Evolutionary conservation across 2,329 filamentous ascomycete species (phyloP).

Genomic region (Paracoccidioides brasiliensis): DNA sequence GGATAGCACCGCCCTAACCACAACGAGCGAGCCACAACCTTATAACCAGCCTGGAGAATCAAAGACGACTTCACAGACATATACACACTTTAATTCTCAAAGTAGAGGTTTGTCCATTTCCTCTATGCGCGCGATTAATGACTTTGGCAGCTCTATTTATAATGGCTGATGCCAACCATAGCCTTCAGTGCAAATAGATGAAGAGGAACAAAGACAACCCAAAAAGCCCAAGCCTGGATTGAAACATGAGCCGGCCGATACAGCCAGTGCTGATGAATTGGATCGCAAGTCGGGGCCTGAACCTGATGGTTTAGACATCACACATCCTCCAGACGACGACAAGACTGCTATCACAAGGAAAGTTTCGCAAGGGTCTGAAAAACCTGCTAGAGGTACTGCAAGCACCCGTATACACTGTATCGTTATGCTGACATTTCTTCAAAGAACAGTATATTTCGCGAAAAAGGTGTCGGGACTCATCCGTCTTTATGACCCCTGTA

Average conservation of each 20-base stretch:
- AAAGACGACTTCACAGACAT: too few species aligned
- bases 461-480: not conserved
- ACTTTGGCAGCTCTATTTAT: not conserved
- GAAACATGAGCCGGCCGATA: not conserved
- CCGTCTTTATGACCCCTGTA: not conserved
- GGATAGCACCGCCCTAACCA: not conserved
- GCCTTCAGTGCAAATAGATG: not conserved
- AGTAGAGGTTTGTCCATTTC: not conserved
- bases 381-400: not conserved
- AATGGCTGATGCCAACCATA: not conserved
- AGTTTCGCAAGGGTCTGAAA: not conserved
- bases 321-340: not conserved
- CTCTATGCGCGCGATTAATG: not conserved
- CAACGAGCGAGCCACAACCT: not conserved
- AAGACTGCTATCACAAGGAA: not conserved
- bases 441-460: not conserved
- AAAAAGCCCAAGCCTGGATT: not conserved
- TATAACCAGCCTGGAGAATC: not conserved
- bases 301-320: too few species aligned
- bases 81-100: not conserved
- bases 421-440: not conserved
- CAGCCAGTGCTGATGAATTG: not conserved
- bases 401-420: not conserved
- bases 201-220: not conserved
- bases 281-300: not conserved